Evolutionary conservation across 305 asterid genomes (phyloP).

Genomic region (Rubia tinctorum): DNA sequence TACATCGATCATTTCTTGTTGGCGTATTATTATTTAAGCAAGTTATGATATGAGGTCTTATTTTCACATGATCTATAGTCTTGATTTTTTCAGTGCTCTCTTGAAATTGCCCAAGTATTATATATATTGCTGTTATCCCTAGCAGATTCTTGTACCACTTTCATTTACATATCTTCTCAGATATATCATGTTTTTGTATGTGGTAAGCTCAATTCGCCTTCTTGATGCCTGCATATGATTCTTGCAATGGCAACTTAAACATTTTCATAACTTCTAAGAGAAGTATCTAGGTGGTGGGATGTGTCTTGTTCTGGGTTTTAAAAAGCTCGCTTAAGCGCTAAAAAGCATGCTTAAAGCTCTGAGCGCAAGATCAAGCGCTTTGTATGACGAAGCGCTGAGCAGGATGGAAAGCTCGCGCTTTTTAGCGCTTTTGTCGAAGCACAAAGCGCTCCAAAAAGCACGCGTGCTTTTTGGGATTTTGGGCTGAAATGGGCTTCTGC

Average conservation of each 20-base stretch:
- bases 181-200: not conserved
- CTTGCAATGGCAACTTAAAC: not conserved
- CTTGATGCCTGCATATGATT: not conserved
- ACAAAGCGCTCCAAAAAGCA: no score
- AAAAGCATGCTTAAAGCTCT: no score
- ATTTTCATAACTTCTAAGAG: not conserved
- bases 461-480: no score
- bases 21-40: not conserved
- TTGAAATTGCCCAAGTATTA: not conserved
- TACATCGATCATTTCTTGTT: slow-evolving; percentile 2
- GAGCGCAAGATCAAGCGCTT: no score
- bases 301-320: no score
- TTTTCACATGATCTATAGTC: not conserved
- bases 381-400: no score
- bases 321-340: no score
- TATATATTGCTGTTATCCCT: not conserved
- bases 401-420: no score
- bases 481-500: no score
- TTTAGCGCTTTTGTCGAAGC: no score
- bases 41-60: not conserved
- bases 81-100: not conserved
- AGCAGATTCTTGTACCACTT: not conserved
- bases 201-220: not conserved
- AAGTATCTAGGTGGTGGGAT: not conserved
- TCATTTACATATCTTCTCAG: not conserved